Base-by-base conservation (phyloP, 1,284 basidiomycete genomes). In the Irpex rosettiformis region DNA sequence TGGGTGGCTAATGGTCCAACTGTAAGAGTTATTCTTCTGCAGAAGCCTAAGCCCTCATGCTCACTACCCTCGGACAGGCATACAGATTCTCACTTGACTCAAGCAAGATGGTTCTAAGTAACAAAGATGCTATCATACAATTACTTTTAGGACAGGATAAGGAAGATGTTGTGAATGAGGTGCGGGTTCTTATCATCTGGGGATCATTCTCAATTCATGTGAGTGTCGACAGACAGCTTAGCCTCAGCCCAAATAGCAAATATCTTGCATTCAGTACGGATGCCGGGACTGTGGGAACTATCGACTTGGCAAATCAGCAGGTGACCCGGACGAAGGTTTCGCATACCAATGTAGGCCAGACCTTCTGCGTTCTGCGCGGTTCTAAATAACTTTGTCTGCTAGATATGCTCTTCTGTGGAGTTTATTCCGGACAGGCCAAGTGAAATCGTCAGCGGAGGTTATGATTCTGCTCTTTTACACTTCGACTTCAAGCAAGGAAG, bases 381-480 rank as follows among this genome's bases (percentile, higher is more conserved):
- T n/a, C n/a, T n/a, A n/a, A n/a, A n/a, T n/a, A n/a, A n/a, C n/a
- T n/a, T n/a, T n/a, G n/a, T n/a, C n/a, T n/a, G n/a, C n/a, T n/a
- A 93, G 90, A 82, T 92, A 16, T 89, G 86, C 56, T 83, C 81
- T 16, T 78, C 79, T 25, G 82, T 89, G 37, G 80, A 76, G 58
- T 91, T 90, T 67, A 81, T 92, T 58, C 85, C 88, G 2, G 79
- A 81, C 66, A 77, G 88, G 40, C 82, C 88, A 16, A 77, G 75
- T 56, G 89, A 93, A 69, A 66, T 91, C 22, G 77, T 93, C 37
- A 91, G 87, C 62, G 88, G 83, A 5, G 90, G 91, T 2, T 93
- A 89, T 65, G 91, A 93, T 64, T 82, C 78, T 48, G 73, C 78
- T 2, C 65, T 93, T 25, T 68, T 89, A 11, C 90, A 92, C 65